Evolutionary conservation across 2,329 filamentous ascomycete genomes (phyloP), one percentile per base, ranked within the genome.

Genomic region (Cladorrhinum sp.): DNA sequence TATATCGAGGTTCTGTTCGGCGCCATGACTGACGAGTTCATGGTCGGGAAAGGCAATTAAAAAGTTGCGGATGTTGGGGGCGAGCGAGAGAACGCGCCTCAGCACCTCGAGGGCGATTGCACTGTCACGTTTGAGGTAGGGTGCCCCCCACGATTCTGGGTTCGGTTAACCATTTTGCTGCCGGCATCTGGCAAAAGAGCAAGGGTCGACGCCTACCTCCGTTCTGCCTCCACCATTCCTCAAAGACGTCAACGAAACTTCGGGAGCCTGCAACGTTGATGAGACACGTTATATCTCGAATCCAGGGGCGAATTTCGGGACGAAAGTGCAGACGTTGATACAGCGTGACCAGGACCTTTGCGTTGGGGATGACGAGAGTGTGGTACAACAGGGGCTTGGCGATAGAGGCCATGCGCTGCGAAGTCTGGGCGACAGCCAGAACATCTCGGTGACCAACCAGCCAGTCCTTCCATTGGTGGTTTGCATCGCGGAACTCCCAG

Each of bases 31-130:
- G 21, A 57, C 46, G 10, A 65, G 33, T 20, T 60, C 60, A 18
- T 67, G 60, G 50, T 71, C 69, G 3, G 69, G 69, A 49, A 64
- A 66, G 23, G 69, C 68, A 24, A 70, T 33, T 28, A 70, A 59
- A 5, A 70, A 57, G 51, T 71, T 62, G 10, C 50, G 62, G 1
- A 71, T 60, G 30, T 67, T 71, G 24, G 64, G 61, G 16, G 67
- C 62, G 53, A 60, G 61, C 28, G 62, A 23, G 18, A 67, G 49
- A 20, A 71, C 64, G 39, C 50, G 39, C 57, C 62, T 58, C 58
- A 71, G 65, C 23, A 71, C 61, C 12, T 62, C 61, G 21, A 69
- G 39, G 16, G 60, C 63, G 21, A 68, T 63, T 23, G 57, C 54
- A 14, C n/a, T 36, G 26, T 60, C 50, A 18, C 26, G 39, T 39